Evolutionary conservation across 1,284 basidiomycete genomes (phyloP), one percentile per base, ranked within the genome.

Genomic region (Pholiota adiposa): DNA sequence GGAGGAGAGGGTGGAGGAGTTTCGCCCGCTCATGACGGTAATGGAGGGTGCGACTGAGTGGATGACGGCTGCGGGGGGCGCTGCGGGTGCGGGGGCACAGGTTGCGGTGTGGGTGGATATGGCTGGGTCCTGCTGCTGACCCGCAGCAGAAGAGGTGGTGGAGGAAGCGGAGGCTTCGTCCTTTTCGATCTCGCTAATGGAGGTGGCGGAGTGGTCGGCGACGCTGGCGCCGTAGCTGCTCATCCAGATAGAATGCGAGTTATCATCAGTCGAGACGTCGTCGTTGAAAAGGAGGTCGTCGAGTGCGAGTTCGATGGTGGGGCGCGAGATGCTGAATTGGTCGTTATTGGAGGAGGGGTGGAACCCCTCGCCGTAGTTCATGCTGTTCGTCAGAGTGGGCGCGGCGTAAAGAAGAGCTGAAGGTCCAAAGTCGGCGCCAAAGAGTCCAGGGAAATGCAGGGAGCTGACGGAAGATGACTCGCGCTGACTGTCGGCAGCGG

Each of bases 241-340:
- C 18, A 41, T 54, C 66, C 66, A 69, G 29, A 55, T 48, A 21
- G 44, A 50, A 11, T 55, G 49, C 9, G 60, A 55, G 40, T 33
- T 43, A 50, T 54, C 40, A 33, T 67, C 67, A 38, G 69, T 67
- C 48, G 66, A 63, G 11, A 65, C 59, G 29, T 79, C 77, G 63
- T 77, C 75, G 56, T 69, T 70, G 65, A 79, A 80, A 63, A 93
- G 81, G 59, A 93, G 79, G 63, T 93, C 90, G 64, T 93, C 90
- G 23, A 93, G 82, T 8, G 87, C 86, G 31, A 93, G 83, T 70
- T 92, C 90, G 67, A 92, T 92, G 33, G 90, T 92, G 0, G 91
- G 91, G 11, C 90, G 85, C 16, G 82, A 72, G 62, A 93, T 85
- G 72, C 82, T 82, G 69, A 92, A 84, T 36, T 79, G 75, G 61